A percentile compares a stretch with the other conserved stretches of the same genome.
phyloP scores from a whole-genome alignment of 2,329 filamentous ascomycete species.

The Colletotrichum sp. region DNA sequence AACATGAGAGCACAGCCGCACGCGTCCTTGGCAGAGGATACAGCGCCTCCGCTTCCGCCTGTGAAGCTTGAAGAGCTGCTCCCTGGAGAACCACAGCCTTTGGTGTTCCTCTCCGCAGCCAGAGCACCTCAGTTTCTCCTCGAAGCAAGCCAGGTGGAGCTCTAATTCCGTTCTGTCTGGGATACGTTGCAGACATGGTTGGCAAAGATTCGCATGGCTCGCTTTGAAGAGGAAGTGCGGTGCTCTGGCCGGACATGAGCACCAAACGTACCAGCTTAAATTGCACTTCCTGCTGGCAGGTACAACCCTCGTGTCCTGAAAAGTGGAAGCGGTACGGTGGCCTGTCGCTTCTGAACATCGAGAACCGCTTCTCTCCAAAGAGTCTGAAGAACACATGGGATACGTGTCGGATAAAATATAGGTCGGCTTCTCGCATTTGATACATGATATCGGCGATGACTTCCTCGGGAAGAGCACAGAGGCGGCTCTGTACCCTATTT shows the following conservation, averaged over 20 bases:
- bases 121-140: neutral
- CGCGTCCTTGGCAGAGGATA: neutral
- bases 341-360: too few species aligned
- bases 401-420: neutral
- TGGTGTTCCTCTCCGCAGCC: neutral
- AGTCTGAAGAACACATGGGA: neutral
- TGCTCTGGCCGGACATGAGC: neutral
- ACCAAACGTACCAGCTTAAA: fast-evolving
- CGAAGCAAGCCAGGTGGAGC: neutral
- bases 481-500: neutral
- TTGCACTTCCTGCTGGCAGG: neutral
- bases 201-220: neutral
- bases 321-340: too few species aligned
- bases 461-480: neutral
- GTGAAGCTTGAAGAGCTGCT: neutral
- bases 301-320: neutral
- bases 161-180: neutral
- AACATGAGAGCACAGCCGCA: neutral
- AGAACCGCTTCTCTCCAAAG: neutral
- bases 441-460: neutral
- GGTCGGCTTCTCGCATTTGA: neutral
- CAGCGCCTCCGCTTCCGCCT: fast-evolving
- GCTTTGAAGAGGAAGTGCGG: neutral
- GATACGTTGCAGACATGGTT: neutral
- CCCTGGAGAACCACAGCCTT: neutral